Percentiles rank a stretch among this genome's conserved stretches.
These are phyloP conservation scores for Besnoitia besnoiti DNA, from an alignment of 169 alveolate genomes.

Conservation along the genomic window DNA sequence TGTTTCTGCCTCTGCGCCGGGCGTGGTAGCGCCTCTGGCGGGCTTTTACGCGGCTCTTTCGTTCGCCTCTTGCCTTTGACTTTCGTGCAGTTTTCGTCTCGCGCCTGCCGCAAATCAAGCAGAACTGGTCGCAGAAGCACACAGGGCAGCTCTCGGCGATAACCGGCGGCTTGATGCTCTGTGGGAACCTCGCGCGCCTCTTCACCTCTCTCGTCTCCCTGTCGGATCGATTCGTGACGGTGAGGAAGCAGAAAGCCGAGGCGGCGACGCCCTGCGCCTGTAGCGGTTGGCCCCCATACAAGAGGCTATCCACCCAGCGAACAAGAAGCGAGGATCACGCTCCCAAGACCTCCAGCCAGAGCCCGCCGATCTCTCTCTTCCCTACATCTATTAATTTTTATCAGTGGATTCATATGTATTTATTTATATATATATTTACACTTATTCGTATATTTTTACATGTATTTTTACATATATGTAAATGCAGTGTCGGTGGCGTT, in stretches of 20 bases:
- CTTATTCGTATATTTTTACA: neutral
- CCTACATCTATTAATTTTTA: too few species aligned
- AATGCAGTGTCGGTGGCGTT: neutral
- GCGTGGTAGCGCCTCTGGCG: too few species aligned
- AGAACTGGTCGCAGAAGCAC: slow-evolving; percentile 32
- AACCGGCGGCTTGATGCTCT: slow-evolving; percentile 1
- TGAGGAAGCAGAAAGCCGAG: neutral
- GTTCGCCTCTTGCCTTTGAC: too few species aligned
- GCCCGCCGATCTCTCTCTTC: too few species aligned
- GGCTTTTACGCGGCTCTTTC: too few species aligned
- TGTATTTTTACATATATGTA: neutral
- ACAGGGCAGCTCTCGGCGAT: slow-evolving; percentile 42
- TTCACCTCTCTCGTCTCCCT: slow-evolving; percentile 1
- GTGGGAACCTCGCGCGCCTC: slow-evolving; percentile 42
- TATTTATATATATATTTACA: neutral
- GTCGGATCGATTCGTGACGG: slow-evolving; percentile 15
- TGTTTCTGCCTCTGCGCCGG: too few species aligned
- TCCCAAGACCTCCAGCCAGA: too few species aligned
- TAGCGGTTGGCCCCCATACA: too few species aligned
- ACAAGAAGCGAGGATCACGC: too few species aligned
- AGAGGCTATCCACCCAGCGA: too few species aligned
- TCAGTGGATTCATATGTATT: neutral
- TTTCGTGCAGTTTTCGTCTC: slow-evolving; percentile 26
- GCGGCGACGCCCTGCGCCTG: neutral
- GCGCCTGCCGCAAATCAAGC: slow-evolving; percentile 41